Percentiles rank a stretch among this genome's conserved stretches.
Conservation (phyloP, 2,329 filamentous ascomycete species). For the Ascomycota sp. region DNA sequence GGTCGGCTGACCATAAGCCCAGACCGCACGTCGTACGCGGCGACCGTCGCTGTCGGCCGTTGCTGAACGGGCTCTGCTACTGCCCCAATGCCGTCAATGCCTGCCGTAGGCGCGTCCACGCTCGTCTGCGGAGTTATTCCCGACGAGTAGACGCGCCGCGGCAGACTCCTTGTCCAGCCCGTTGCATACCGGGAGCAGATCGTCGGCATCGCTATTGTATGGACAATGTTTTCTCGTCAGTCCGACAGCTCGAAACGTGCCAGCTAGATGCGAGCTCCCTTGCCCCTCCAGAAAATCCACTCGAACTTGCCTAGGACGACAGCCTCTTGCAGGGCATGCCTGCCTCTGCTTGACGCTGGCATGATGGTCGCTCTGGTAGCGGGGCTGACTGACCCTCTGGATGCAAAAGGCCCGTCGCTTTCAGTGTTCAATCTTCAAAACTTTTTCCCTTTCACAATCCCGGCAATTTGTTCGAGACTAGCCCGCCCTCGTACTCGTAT, state of each 20-base stretch:
- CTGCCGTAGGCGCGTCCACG: too few relatives aligned
- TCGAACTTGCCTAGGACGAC: conserved; percentile 10
- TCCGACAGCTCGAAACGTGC: not conserved
- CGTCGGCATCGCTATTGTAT: conserved; percentile 8
- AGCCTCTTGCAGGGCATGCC: conserved; percentile 24
- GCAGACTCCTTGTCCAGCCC: conserved; percentile 1
- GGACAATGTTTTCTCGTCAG: too few relatives aligned
- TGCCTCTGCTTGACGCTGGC: conserved; percentile 34
- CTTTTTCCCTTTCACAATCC: too few relatives aligned
- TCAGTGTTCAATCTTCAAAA: not conserved
- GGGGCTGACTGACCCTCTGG: too few relatives aligned
- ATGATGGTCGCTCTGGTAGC: conserved; percentile 10
- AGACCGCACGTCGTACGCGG: conserved; percentile 27
- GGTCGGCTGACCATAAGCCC: conserved; percentile 73
- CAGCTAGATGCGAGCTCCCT: too few relatives aligned
- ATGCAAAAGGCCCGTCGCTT: not conserved
- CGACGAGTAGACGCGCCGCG: not conserved
- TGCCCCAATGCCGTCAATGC: not conserved
- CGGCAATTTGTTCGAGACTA: too few relatives aligned
- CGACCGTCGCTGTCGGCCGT: not conserved
- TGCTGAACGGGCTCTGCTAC: too few relatives aligned
- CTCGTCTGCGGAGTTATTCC: too few relatives aligned
- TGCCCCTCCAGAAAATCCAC: too few relatives aligned
- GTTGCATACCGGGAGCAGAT: conserved; percentile 18
- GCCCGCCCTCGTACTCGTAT: too few relatives aligned